phyloP scores from a whole-genome alignment of 768 basidiomycete species.

The Candolleomyces eurysporus region DNA sequence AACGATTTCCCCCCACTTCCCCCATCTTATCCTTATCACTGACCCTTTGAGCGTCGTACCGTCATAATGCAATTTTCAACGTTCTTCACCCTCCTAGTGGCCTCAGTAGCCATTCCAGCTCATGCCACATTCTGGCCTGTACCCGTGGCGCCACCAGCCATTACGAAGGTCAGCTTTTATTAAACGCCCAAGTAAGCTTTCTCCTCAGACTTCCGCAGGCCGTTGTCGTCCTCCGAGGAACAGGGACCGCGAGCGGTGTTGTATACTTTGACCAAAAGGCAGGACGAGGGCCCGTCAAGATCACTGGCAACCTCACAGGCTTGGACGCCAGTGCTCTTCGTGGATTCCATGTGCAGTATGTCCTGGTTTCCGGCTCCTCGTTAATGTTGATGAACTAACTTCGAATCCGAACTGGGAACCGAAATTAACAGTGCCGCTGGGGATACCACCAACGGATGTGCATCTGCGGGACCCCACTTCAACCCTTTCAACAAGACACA shows the following conservation, averaged over 20 bases:
- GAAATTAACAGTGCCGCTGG: constrained; percentile 39
- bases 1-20: too few relatives aligned
- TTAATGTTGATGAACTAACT: not conserved
- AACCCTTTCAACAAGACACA: constrained; percentile 68
- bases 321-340: constrained; percentile 56
- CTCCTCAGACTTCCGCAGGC: constrained; percentile 18
- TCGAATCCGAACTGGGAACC: not conserved
- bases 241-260: constrained; percentile 56
- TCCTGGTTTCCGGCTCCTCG: constrained; percentile 3
- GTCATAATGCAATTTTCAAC: too few relatives aligned
- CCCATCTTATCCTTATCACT: too few relatives aligned
- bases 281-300: constrained; percentile 47
- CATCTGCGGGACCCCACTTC: constrained; percentile 72
- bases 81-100: too few relatives aligned
- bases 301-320: constrained; percentile 60
- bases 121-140: too few relatives aligned
- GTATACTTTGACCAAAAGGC: constrained; percentile 62
- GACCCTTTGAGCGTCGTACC: too few relatives aligned
- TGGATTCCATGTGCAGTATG: constrained; percentile 83
- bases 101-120: too few relatives aligned
- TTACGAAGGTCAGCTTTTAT: not conserved
- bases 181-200: not conserved
- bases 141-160: not conserved
- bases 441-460: constrained; percentile 60
- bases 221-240: constrained; percentile 58